Base-by-base conservation (phyloP, 2,329 filamentous ascomycete species). In the Penicillium sp. region DNA sequence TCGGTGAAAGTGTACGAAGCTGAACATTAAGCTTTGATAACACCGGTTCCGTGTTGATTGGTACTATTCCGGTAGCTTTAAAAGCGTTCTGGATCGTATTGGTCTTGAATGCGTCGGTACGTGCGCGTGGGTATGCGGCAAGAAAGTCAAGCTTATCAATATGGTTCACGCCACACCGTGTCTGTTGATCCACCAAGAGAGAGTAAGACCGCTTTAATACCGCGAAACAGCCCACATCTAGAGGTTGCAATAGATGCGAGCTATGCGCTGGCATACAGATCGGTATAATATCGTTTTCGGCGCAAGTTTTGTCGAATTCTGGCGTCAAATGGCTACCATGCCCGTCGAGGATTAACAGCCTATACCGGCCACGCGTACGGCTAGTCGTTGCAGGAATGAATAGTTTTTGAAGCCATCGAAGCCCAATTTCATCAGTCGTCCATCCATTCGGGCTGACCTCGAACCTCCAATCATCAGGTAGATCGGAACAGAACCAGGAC, bases 201-300 rank as follows among this genome's bases (percentile, higher is more conserved):
- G 41, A 13, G 9, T 53, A 53, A n/a, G 11, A 8, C 13, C 36
- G 25, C 22, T 53, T 49, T 22, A 53, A 20, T 8, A 46, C 28
- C 4, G 45, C 10, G 41, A 53, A 53, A 44, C 13, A 53, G 9
- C 50, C 27, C 28, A 46, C 28, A 50, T 53, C 45, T 33, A 53
- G 45, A 2, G 41, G 45, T 14, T 53, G 36, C 41, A 48, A 36
- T 41, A 48, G 28, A 38, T 48, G 46, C 5, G 46, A 48, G 1
- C 24, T 69, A 57, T 73, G 58, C 18, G 63, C 14, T 46, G 65
- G 68, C 51, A 74, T 69, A 50, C 50, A 74, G 56, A 72, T 57
- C 40, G 63, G 66, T 48, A 72, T 67, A 57, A 76, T 74, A 41
- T 72, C 69, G 45, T 72, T 49, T 10, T 65, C 47, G 44, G 56